A percentile compares a stretch with the other conserved stretches of the same genome.
Conservation (phyloP, 2,329 filamentous ascomycete genomes). For the Phaeosphaeriaceae sp. region DNA sequence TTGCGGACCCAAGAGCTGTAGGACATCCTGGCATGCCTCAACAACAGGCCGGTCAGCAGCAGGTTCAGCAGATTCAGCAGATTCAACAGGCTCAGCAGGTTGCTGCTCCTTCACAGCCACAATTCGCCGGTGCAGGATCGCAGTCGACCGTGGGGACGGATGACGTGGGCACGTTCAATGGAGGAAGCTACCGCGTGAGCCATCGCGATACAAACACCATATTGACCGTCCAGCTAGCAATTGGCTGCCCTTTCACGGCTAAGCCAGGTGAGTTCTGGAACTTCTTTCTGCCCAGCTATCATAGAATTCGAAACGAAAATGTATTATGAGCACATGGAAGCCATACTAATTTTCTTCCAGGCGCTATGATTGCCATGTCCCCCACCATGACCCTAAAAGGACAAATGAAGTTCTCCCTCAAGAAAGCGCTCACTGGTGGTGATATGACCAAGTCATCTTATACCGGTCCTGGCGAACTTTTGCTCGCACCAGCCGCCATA, state of each 20-base stretch:
- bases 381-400: conserved; percentile 85
- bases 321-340: neutral
- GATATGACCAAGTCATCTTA: conserved; percentile 80
- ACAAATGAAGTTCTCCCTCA: conserved; percentile 81
- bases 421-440: conserved; percentile 85
- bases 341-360: conserved; percentile 49
- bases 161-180: conserved; percentile 96
- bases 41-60: conserved; percentile 33
- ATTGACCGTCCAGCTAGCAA: conserved; percentile 85
- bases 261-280: conserved; percentile 67
- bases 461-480: conserved; percentile 87
- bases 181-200: conserved; percentile 90
- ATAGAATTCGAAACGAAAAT: too few relatives aligned
- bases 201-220: conserved; percentile 92
- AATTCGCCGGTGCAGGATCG: conserved; percentile 41
- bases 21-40: conserved; percentile 43
- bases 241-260: conserved; percentile 80
- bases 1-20: conserved; percentile 11
- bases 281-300: neutral
- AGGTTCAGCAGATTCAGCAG: conserved; percentile 23
- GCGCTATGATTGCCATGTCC: conserved; percentile 94
- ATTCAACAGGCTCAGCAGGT: conserved; percentile 35
- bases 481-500: conserved; percentile 79
- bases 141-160: conserved; percentile 67
- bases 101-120: conserved; percentile 21